Base-by-base conservation (phyloP, 2,329 filamentous ascomycete genomes). In the Talaromyces amestolkiae region DNA sequence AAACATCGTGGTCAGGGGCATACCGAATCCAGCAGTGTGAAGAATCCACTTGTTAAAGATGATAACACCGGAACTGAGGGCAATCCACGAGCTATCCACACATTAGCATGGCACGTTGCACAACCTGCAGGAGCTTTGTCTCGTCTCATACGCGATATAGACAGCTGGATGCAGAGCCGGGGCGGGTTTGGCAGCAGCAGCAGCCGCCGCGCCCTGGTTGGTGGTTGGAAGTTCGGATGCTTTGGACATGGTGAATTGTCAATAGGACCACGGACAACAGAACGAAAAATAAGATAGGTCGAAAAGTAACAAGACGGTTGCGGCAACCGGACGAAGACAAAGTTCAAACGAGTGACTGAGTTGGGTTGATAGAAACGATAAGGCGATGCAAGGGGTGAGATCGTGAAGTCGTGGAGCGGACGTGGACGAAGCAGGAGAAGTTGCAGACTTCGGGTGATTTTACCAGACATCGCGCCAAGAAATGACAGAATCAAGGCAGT, bases 21-120 rank as follows among this genome's bases (percentile, higher is more conserved):
- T 85, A 92, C 89, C 86, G 84, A 97, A 97, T 69, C 91, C 86
- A 69, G 90, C 85, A 45, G 90, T 93, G 74, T 94, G 89, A 68
- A 98, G 86, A 74, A 98, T 93, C 88, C 92, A 96, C 87, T 99
- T 99, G 88, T 99, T 98, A 89, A 97, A 98, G 68, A 98, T 85
- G 78, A 98, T 99, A 76, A 97, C 93, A 73, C 90, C 92, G 49
- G 93, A 97, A 75, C 92, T 96, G 78, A 97, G 85, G 66, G 89
- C 83, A 76, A 99, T 98, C 95, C 95, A 99, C 72, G 89, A 84
- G 73, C 93, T 97, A 47, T 31, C 61, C 35, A 39, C 27, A 47
- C 43, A 37, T 63, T 39, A 63, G 61, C 37, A 58, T 11, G 27
- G n/a, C 49, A 24, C 15, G 61, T 58, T 24, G 49, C 53, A 63